A percentile compares a stretch with the other conserved stretches of the same genome.
Evolutionary conservation across 2,329 filamentous ascomycete genomes (phyloP).

Genomic region (Mycocentrospora acerina): DNA sequence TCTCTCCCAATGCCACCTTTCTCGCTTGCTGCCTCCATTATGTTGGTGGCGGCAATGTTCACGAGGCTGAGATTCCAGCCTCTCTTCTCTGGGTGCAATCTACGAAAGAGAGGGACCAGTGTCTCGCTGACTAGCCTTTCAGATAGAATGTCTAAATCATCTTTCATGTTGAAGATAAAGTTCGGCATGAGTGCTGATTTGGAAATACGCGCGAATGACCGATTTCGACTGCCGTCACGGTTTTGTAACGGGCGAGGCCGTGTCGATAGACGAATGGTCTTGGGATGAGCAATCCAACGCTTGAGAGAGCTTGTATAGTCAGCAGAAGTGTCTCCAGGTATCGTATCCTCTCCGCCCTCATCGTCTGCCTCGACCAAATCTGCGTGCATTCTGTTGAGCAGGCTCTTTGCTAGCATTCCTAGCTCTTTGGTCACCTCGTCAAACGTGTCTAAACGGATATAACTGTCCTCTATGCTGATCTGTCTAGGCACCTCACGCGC

Average conservation of each 20-base stretch:
- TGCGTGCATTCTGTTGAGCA: constrained; percentile 75
- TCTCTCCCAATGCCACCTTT: constrained; percentile 62
- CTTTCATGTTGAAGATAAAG: constrained; percentile 69
- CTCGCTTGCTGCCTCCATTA: constrained; percentile 57
- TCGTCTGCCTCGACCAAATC: constrained; percentile 64
- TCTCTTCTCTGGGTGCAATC: constrained; percentile 67
- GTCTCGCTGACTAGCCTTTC: constrained; percentile 69
- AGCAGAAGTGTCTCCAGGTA: background rate
- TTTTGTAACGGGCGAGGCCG: constrained; percentile 60
- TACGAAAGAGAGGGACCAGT: constrained; percentile 71
- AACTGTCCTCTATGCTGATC: constrained; percentile 95
- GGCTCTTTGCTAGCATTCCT: constrained; percentile 64
- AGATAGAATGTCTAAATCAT: constrained; percentile 61
- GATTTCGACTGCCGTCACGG: constrained; percentile 55
- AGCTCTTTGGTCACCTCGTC: constrained; percentile 69
- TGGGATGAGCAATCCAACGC: constrained; percentile 78
- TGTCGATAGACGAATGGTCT: constrained; percentile 78
- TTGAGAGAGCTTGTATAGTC: constrained; percentile 11
- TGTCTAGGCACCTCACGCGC: constrained; percentile 75
- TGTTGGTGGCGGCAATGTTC: constrained; percentile 86
- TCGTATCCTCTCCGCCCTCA: background rate
- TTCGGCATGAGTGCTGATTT: constrained; percentile 71
- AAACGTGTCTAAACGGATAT: constrained; percentile 67
- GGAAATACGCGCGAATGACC: constrained; percentile 70
- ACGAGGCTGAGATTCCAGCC: constrained; percentile 81